A percentile compares a stretch with the other conserved stretches of the same genome.
phyloP scores from a whole-genome alignment of 1,284 basidiomycete genomes.

The Porogramme epimiltina region DNA sequence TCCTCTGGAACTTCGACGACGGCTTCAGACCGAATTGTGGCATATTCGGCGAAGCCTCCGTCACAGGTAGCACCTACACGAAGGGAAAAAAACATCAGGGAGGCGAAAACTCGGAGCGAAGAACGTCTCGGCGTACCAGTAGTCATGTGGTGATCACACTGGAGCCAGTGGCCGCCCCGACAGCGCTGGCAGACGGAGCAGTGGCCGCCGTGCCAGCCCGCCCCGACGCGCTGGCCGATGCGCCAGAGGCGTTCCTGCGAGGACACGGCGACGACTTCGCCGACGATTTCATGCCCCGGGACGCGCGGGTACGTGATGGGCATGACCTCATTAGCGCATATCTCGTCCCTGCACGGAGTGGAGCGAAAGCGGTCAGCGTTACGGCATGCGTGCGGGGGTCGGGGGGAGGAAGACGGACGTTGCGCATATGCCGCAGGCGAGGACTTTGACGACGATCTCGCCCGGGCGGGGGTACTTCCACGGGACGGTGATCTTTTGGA shows the following conservation, averaged over 20 bases:
- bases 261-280: conserved; percentile 27
- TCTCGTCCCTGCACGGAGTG: conserved; percentile 23
- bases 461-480: conserved; percentile 28
- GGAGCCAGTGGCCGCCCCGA: conserved; percentile 22
- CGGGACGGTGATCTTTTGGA: conserved; percentile 23
- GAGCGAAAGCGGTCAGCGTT: background rate
- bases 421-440: conserved; percentile 30
- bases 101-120: conserved; percentile 27
- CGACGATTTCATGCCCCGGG: conserved; percentile 31
- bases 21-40: conserved; percentile 26
- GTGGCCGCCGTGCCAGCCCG: conserved; percentile 31
- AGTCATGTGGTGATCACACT: conserved; percentile 23
- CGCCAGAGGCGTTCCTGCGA: conserved; percentile 19
- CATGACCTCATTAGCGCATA: conserved; percentile 19
- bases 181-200: conserved; percentile 27
- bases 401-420: conserved; percentile 18
- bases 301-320: conserved; percentile 22
- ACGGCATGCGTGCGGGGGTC: no score
- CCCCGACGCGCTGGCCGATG: conserved; percentile 31
- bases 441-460: conserved; percentile 30
- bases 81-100: conserved; percentile 1
- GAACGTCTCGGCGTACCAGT: conserved; percentile 31
- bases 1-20: conserved; percentile 77
- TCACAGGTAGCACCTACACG: conserved; percentile 13
- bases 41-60: conserved; percentile 26